Percentiles rank a stretch among this genome's conserved stretches.
Conservation (phyloP, 441 rosid species). For the Gossypium davidsonii region DNA sequence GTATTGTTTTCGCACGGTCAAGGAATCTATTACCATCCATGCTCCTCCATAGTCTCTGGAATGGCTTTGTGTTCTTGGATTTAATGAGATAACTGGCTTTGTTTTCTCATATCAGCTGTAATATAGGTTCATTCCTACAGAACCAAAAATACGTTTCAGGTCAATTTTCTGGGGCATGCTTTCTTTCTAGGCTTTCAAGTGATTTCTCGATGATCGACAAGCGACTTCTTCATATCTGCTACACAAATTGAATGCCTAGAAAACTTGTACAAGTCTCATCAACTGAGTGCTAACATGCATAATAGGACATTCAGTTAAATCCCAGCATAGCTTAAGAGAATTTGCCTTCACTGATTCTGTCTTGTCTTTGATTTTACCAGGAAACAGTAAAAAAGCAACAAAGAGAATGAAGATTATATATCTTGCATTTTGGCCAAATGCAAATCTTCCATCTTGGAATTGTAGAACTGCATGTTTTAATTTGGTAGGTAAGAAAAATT, state of each 20-base stretch:
- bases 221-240: neutral
- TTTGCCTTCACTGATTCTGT: neutral
- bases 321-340: neutral
- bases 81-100: slow-evolving; percentile 46
- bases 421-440: slow-evolving; percentile 1
- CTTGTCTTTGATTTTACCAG: slow-evolving; percentile 14
- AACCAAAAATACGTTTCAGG: neutral
- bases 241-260: slow-evolving; percentile 3
- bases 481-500: neutral
- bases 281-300: neutral
- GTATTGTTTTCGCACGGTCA: slow-evolving; percentile 74
- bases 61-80: slow-evolving; percentile 92
- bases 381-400: slow-evolving; percentile 7
- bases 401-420: neutral
- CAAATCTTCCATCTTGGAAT: neutral
- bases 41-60: slow-evolving; percentile 97
- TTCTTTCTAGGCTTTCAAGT: neutral
- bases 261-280: slow-evolving; percentile 10
- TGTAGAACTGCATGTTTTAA: slow-evolving; percentile 9
- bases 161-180: neutral
- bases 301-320: neutral
- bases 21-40: slow-evolving; percentile 81
- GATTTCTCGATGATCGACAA: neutral
- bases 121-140: neutral
- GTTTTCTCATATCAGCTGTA: slow-evolving; percentile 17